These are phyloP conservation scores for Naganishia kalamii DNA, from an alignment of 768 basidiomycete species.

Conservation along the genomic window DNA sequence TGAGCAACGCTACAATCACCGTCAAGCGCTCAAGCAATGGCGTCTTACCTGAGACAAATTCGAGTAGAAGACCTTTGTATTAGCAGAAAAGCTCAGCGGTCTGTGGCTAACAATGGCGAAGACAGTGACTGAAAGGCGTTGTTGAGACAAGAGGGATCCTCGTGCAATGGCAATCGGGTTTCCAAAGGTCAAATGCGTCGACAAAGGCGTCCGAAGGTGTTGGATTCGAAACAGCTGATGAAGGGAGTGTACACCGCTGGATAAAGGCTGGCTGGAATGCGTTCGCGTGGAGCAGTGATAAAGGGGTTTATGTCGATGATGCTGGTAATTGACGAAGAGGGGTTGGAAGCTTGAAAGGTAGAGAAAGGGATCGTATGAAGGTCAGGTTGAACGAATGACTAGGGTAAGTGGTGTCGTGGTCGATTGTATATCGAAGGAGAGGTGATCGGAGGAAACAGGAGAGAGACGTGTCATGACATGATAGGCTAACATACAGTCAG, in stretches of 20 bases:
- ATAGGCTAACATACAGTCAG: no score
- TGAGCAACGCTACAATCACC: no score
- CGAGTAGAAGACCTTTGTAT: not conserved
- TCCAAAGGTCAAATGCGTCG: not conserved
- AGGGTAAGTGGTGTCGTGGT: slow-evolving; percentile 3
- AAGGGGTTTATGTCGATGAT: not conserved
- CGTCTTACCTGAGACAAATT: no score
- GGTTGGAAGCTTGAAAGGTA: not conserved
- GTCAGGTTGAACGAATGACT: slow-evolving; percentile 15
- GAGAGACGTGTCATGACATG: not conserved
- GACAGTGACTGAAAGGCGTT: not conserved
- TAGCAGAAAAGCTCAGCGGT: not conserved
- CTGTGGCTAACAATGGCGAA: not conserved
- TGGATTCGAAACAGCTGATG: not conserved
- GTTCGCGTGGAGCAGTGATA: no score
- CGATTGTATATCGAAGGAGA: not conserved
- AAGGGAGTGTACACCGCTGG: not conserved
- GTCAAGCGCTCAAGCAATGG: no score
- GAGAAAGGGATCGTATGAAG: slow-evolving; percentile 1
- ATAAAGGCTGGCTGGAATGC: no score
- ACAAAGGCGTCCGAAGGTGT: not conserved
- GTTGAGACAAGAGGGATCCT: not conserved
- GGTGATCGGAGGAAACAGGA: not conserved
- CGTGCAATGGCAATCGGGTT: not conserved
- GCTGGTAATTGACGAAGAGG: not conserved